These are phyloP conservation scores for Aspergillus nomiae DNA, from an alignment of 2,329 filamentous ascomycete genomes.

Conservation along the genomic window DNA sequence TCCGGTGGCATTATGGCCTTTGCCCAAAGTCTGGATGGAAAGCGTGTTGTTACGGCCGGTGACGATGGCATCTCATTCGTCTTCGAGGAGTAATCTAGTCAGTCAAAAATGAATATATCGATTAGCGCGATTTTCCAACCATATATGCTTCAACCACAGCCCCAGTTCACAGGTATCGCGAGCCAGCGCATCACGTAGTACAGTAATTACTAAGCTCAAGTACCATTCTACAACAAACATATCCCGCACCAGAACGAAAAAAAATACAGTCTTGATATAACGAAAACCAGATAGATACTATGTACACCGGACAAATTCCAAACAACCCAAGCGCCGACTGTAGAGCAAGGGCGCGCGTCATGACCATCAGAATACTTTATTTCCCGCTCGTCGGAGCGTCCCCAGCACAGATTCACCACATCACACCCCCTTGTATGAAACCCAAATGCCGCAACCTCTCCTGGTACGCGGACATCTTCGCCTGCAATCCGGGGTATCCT, in stretches of 20 bases:
- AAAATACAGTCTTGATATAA: conserved; percentile 20
- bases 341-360: conserved; percentile 19
- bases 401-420: background rate
- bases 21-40: conserved; percentile 75
- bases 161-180: background rate
- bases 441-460: background rate
- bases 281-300: conserved; percentile 33
- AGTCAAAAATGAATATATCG: conserved; percentile 13
- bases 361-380: conserved; percentile 17
- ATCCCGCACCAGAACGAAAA: background rate
- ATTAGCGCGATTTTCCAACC: background rate
- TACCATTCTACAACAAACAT: background rate
- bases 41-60: conserved; percentile 81
- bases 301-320: conserved; percentile 38
- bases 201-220: too few relatives aligned
- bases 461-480: conserved; percentile 5
- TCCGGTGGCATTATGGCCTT: conserved; percentile 86
- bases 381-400: background rate
- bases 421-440: background rate
- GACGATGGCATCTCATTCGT: conserved; percentile 67
- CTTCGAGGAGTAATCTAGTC: conserved; percentile 41
- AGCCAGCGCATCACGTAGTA: background rate
- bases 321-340: conserved; percentile 34
- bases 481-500: conserved; percentile 26
- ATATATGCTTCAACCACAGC: background rate